Base-by-base conservation (phyloP, 164 flowering plant species). In the Taxillus chinensis region DNA sequence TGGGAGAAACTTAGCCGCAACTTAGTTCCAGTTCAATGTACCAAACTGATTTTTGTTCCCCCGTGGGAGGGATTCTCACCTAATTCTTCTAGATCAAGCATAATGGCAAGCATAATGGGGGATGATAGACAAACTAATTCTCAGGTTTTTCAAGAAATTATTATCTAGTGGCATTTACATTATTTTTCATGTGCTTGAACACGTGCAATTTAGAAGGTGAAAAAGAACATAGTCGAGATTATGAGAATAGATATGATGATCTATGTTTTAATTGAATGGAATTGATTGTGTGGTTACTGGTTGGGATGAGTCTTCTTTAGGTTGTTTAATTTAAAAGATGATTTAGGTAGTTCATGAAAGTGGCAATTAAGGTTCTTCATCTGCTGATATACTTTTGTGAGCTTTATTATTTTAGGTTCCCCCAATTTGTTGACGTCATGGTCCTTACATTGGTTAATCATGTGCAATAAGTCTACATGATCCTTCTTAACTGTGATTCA, bases 21-120 rank as follows among this genome's bases (percentile, higher is more conserved):
- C 67, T 67, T 80, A 16, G 81, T 73, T 67, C 96, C 97, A 68
- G 86, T 87, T 5, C 96, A 90, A 51, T 93, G 93, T 78, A 93
- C 96, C 63, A 90, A 93, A 74, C 68, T 93, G 37, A 93, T 93
- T 62, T 84, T 93, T 71, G 86, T 87, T 71, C 99, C 99, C 60
- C 99, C 97, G 3, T 90, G 96, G 92, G 99, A 93, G 48, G 97
- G 92, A 61, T 87, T 90, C 67, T 93, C 97, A 45, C 88, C 97
- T 60, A 88, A 75, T 71, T 75, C 92, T 70, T 82, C 85, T 45
- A 73, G 93, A 75, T 81, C 86, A 64, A 90, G 99, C 73, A 73
- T 90, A 67, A 90, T 93, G 82, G 89, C 78, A 57, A 89, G 76
- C 74, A 73, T 87, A 63, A 59, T 71, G 64, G 86, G 75, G 50